These are phyloP conservation scores for Hypoxylon perforatum DNA, from an alignment of 495 filamentous ascomycete genomes.

Conservation along the genomic window DNA sequence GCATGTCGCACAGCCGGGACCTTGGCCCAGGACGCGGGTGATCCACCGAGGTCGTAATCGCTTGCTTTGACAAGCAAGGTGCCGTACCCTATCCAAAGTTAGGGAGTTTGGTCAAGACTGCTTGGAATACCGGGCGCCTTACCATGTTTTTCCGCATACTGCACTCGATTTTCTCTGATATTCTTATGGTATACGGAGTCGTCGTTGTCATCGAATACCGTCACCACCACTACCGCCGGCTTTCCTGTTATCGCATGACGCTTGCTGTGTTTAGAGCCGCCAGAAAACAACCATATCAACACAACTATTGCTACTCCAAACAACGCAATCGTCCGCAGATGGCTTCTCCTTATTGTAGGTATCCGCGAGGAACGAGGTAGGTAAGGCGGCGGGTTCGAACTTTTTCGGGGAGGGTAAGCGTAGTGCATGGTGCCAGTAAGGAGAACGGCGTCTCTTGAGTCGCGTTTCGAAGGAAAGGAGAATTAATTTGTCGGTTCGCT, in stretches of 20 bases:
- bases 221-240: constrained; percentile 86
- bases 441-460: constrained; percentile 8
- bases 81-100: constrained; percentile 73
- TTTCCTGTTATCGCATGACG: constrained; percentile 69
- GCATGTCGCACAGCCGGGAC: constrained; percentile 92
- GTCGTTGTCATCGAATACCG: constrained; percentile 76
- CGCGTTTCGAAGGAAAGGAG: not conserved
- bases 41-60: constrained; percentile 79
- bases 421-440: constrained; percentile 78
- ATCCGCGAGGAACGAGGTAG: constrained; percentile 68
- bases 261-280: constrained; percentile 48
- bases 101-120: constrained; percentile 5
- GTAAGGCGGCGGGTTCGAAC: constrained; percentile 73
- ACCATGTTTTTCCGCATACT: constrained; percentile 93
- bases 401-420: constrained; percentile 86
- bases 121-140: constrained; percentile 45
- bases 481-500: constrained; percentile 2
- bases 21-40: constrained; percentile 78
- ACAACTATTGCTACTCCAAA: constrained; percentile 65
- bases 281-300: constrained; percentile 71
- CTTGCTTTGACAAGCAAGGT: constrained; percentile 80
- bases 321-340: constrained; percentile 71
- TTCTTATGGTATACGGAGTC: constrained; percentile 72
- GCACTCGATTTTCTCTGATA: constrained; percentile 82
- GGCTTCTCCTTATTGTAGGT: constrained; percentile 70